Percentiles rank a stretch among this genome's conserved stretches.
Evolutionary conservation across 2,329 filamentous ascomycete species (phyloP).

Genomic region (Aspergillus japonicus): DNA sequence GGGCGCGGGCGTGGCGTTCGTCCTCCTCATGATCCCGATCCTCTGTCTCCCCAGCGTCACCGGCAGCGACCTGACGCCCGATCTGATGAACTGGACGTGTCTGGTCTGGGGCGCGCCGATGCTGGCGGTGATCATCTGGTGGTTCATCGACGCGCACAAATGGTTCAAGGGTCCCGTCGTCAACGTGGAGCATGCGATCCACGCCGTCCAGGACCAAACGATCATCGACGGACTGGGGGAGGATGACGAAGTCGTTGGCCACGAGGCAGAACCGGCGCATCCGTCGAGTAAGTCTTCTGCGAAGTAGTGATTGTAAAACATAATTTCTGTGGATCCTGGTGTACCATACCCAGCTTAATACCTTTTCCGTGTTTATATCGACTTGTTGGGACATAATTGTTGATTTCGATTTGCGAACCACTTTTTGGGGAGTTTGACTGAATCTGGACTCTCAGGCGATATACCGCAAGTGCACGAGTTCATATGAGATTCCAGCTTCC

Average conservation of each 20-base stretch:
- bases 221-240: conserved; percentile 23
- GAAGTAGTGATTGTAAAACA: not conserved
- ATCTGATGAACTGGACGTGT: conserved; percentile 67
- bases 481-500: not conserved
- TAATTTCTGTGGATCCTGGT: not conserved
- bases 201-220: conserved; percentile 23
- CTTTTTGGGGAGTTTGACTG: not conserved
- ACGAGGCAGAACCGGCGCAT: conserved; percentile 1
- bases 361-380: not conserved
- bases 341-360: not conserved
- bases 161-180: conserved; percentile 72
- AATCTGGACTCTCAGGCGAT: not conserved
- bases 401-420: not conserved
- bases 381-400: not conserved
- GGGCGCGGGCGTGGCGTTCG: conserved; percentile 57
- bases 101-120: conserved; percentile 66
- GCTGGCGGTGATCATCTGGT: conserved; percentile 60
- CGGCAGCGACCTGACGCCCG: conserved; percentile 52
- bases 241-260: not conserved
- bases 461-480: not conserved
- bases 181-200: conserved; percentile 57
- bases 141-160: conserved; percentile 60
- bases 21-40: conserved; percentile 66
- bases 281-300: conserved; percentile 7
- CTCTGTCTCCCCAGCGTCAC: conserved; percentile 62